Percentiles rank a stretch among this genome's conserved stretches.
phyloP scores from a whole-genome alignment of 1,284 basidiomycete genomes.

The Taiwanofungus camphoratus region DNA sequence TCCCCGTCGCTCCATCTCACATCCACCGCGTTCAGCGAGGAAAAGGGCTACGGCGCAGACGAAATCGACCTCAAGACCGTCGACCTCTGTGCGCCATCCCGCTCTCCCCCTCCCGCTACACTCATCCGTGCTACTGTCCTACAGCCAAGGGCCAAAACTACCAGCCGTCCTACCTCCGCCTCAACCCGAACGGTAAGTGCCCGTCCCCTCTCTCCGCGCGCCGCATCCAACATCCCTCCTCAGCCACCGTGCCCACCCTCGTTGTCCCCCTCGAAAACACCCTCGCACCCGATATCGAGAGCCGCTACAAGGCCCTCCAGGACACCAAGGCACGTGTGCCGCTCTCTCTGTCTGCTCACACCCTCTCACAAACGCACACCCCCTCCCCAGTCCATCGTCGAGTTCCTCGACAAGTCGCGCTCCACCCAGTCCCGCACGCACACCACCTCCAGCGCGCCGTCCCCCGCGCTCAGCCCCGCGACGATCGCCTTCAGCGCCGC shows the following conservation, averaged over 20 bases:
- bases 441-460: constrained; percentile 65
- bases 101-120: background rate
- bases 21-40: constrained; percentile 38
- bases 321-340: constrained; percentile 58
- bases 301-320: constrained; percentile 75
- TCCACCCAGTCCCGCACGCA: constrained; percentile 59
- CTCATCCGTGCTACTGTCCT: constrained; percentile 5
- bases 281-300: constrained; percentile 65
- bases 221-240: background rate
- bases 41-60: constrained; percentile 69
- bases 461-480: constrained; percentile 74
- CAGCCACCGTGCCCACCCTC: constrained; percentile 80
- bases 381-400: constrained; percentile 69
- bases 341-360: too few relatives aligned
- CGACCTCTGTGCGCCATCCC: constrained; percentile 45
- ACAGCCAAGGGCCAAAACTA: constrained; percentile 66
- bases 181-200: constrained; percentile 67
- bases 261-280: constrained; percentile 78
- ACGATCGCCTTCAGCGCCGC: constrained; percentile 65
- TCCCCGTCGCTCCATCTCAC: constrained; percentile 1
- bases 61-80: constrained; percentile 61
- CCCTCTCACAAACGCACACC: too few relatives aligned
- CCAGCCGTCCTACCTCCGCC: constrained; percentile 58
- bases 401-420: constrained; percentile 80
- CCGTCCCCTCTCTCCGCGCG: background rate